Percentiles rank a stretch among this genome's conserved stretches.
phyloP scores from a whole-genome alignment of 129 eudicot genomes.

The Calendula officinalis region DNA sequence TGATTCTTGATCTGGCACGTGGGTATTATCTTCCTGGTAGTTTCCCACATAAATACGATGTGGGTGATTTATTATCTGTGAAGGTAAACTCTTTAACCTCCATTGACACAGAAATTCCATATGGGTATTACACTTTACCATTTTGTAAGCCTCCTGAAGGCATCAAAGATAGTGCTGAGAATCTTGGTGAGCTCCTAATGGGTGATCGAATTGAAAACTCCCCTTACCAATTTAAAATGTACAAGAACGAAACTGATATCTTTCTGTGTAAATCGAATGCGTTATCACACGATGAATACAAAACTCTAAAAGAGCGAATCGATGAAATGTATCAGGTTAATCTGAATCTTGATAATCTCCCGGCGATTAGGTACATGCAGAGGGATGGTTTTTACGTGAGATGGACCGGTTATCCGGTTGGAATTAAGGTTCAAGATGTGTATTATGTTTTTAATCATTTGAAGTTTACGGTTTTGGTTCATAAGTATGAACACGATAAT shows the following conservation, averaged over 20 bases:
- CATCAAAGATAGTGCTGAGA: conserved; percentile 34
- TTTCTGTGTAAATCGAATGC: conserved; percentile 26
- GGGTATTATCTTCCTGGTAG: conserved; percentile 39
- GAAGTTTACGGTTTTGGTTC: conserved; percentile 36
- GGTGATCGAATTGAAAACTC: conserved; percentile 40
- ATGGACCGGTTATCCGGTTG: conserved; percentile 39
- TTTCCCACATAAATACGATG: conserved; percentile 25
- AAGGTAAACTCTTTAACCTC: conserved; percentile 40
- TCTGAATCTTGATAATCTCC: conserved; percentile 36
- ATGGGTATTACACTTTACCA: conserved; percentile 33
- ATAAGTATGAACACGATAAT: conserved; percentile 28
- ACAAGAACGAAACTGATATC: conserved; percentile 25
- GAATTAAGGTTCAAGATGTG: conserved; percentile 29
- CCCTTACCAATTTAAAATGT: conserved; percentile 34
- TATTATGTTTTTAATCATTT: conserved; percentile 36
- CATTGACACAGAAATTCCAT: conserved; percentile 35
- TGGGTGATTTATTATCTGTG: conserved; percentile 26
- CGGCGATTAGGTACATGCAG: conserved; percentile 34
- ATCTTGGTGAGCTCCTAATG: conserved; percentile 40
- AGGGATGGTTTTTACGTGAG: conserved; percentile 20
- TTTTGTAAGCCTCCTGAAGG: conserved; percentile 32
- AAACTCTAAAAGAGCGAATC: conserved; percentile 22
- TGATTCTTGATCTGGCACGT: conserved; percentile 22
- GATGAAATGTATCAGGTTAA: conserved; percentile 42
- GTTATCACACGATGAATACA: conserved; percentile 18